Base-by-base conservation (phyloP, 208 protist species). In the Acanthamoeba triangularis region DNA sequence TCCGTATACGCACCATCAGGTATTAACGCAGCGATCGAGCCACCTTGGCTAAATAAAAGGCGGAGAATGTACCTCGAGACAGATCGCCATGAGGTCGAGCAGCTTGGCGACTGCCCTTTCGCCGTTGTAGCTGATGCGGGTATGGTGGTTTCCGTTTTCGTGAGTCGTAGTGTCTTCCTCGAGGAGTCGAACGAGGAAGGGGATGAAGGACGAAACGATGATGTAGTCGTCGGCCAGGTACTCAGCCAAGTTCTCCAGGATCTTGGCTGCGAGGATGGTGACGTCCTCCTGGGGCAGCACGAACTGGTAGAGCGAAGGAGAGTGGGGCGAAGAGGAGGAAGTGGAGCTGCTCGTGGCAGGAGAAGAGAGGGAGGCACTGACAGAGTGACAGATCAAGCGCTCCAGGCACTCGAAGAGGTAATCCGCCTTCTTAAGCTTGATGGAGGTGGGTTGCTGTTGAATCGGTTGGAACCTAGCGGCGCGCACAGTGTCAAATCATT, bases 301-400 rank as follows among this genome's bases (percentile, higher is more conserved):
- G 23, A 84, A 84, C 74, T 84, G 74, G 33, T 84, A 84, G 74
- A 84, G 74, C 20, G 74, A 80, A 80, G 72, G 41, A 28, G 72
- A 84, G 18, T 52, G 35, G 44, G 41, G 44, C 35, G 74, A 54
- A 6, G 74, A 84, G 16, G 41, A 18, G 0, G 74, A 84, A 54
- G 74, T 41, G 33, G 74, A 84, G 28, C 35, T 44, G 35, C n/a
- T 78, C n/a, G 35, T 25, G n/a, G 61, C 61, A 30, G 35, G 23
- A 35, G 74, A 41, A 52, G 74, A 44, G 25, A 84, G 44, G 30
- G 74, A 54, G 37, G 74, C 44, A 23, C 74, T 84, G 74, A 52
- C 28, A 18, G 37, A 52, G 74, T 84, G 74, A 30, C 74, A 84
- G 23, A 84, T 52, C n/a, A 84, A 37, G 37, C 41, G 49, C 74